These are phyloP conservation scores for Antitrichia curtipendula DNA, from an alignment of 225 moss, liverwort and hornwort species.

Conservation along the genomic window DNA sequence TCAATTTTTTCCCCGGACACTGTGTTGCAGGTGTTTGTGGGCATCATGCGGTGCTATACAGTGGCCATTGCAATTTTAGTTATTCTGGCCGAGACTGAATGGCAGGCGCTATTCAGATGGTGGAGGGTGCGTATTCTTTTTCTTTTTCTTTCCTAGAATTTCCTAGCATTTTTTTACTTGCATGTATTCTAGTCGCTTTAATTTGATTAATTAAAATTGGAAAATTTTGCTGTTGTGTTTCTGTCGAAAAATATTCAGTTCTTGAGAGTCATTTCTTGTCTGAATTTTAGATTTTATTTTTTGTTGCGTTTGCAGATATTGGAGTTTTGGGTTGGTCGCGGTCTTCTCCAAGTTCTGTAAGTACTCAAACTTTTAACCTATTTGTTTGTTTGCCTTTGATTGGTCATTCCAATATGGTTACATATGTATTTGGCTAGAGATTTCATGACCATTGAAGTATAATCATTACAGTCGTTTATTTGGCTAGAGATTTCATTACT, in stretches of 20 bases:
- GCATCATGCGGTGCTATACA: slow-evolving; percentile 61
- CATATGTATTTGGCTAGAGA: background rate
- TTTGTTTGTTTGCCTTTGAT: background rate
- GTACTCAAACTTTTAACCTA: background rate
- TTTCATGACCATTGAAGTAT: background rate
- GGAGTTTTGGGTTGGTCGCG: slow-evolving; percentile 75
- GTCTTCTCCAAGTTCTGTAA: slow-evolving; percentile 85
- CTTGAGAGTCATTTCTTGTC: background rate
- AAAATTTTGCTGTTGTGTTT: background rate
- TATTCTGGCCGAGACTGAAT: slow-evolving; percentile 82
- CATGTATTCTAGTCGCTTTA: background rate
- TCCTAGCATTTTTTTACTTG: background rate
- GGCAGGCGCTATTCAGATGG: slow-evolving; percentile 70
- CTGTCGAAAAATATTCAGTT: background rate
- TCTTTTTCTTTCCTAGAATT: too few species aligned
- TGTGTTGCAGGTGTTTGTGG: slow-evolving; percentile 59
- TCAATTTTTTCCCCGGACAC: background rate
- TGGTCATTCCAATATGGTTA: background rate
- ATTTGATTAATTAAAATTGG: background rate
- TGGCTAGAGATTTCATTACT: too few species aligned
- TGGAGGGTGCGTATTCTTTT: slow-evolving; percentile 48
- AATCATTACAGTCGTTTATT: too few species aligned
- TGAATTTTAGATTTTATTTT: background rate
- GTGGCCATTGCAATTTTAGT: slow-evolving; percentile 48
- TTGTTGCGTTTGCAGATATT: slow-evolving; percentile 28